Conservation (phyloP, 1,284 basidiomycete species). For the Chondrostereum purpureum region DNA sequence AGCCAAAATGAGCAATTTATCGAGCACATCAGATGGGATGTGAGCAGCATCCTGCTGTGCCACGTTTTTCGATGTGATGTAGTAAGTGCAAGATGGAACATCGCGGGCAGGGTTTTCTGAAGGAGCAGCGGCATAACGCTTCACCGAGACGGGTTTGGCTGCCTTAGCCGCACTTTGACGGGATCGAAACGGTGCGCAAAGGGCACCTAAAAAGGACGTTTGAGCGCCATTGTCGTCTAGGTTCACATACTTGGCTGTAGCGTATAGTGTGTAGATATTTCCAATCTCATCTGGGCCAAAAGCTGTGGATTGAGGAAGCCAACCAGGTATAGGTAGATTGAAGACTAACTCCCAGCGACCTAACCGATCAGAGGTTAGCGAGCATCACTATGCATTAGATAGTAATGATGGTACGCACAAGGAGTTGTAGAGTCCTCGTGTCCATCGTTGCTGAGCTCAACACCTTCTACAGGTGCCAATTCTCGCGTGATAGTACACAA, state of each 20-base stretch:
- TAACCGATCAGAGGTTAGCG: slow-evolving; percentile 12
- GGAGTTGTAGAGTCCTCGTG: slow-evolving; percentile 44
- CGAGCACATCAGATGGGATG: slow-evolving; percentile 48
- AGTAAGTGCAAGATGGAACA: slow-evolving; percentile 29
- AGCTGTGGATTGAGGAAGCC: slow-evolving; percentile 57
- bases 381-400: slow-evolving; percentile 6
- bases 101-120: slow-evolving; percentile 19
- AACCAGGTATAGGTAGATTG: slow-evolving; percentile 67
- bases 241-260: slow-evolving; percentile 50
- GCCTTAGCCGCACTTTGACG: slow-evolving; percentile 31
- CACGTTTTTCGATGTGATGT: slow-evolving; percentile 30
- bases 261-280: slow-evolving; percentile 60
- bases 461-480: slow-evolving; percentile 41
- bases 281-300: slow-evolving; percentile 48
- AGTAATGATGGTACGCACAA: slow-evolving; percentile 27
- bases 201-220: slow-evolving; percentile 33
- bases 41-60: slow-evolving; percentile 14
- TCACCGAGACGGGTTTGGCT: slow-evolving; percentile 34
- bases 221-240: slow-evolving; percentile 31
- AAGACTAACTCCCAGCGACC: slow-evolving; percentile 65
- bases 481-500: slow-evolving; percentile 63
- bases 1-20: slow-evolving; percentile 54
- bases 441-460: slow-evolving; percentile 59
- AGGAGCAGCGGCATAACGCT: slow-evolving; percentile 36
- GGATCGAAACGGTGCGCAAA: slow-evolving; percentile 44